Conservation (phyloP, 371 early-diverging fungal genomes). For the Actinomortierella ambigua region DNA sequence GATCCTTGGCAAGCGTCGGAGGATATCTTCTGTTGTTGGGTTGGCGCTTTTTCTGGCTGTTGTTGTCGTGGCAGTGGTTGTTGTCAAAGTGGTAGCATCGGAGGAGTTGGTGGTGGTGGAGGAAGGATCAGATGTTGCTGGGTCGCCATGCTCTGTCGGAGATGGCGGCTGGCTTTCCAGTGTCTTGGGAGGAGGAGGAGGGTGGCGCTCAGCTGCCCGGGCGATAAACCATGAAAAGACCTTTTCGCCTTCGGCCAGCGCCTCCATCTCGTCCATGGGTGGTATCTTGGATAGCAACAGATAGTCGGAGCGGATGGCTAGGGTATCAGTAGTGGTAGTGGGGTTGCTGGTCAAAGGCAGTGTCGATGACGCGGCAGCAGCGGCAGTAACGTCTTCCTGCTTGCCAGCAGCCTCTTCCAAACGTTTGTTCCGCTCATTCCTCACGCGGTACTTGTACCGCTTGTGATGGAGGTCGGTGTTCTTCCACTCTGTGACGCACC, state of each 20-base stretch:
- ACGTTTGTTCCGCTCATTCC: not conserved
- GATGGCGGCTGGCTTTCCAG: no score
- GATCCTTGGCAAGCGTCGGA: slow-evolving; percentile 26
- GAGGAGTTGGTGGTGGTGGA: no score
- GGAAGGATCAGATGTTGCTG: no score
- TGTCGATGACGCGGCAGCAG: no score
- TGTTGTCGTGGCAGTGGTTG: no score
- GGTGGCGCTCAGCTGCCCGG: slow-evolving; percentile 22
- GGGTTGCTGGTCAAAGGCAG: no score
- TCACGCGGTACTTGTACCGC: slow-evolving; percentile 20
- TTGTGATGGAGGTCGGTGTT: slow-evolving; percentile 37
- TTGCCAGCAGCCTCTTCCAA: no score
- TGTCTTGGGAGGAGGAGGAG: slow-evolving; percentile 8
- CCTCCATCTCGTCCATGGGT: slow-evolving; percentile 44
- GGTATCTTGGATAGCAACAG: slow-evolving; percentile 46
- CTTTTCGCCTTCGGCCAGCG: slow-evolving; percentile 50
- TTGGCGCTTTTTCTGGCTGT: no score
- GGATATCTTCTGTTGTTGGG: no score
- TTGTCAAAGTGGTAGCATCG: no score
- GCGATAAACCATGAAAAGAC: slow-evolving; percentile 49
- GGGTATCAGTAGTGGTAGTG: slow-evolving; percentile 11
- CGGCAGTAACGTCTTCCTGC: no score
- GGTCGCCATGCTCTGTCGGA: no score
- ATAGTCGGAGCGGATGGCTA: slow-evolving; percentile 28
- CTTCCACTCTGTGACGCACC: slow-evolving; percentile 66